Percentiles rank a stretch among this genome's conserved stretches.
Evolutionary conservation across 2,329 filamentous ascomycete genomes (phyloP).

Genomic region (Leptographium radiaticola): DNA sequence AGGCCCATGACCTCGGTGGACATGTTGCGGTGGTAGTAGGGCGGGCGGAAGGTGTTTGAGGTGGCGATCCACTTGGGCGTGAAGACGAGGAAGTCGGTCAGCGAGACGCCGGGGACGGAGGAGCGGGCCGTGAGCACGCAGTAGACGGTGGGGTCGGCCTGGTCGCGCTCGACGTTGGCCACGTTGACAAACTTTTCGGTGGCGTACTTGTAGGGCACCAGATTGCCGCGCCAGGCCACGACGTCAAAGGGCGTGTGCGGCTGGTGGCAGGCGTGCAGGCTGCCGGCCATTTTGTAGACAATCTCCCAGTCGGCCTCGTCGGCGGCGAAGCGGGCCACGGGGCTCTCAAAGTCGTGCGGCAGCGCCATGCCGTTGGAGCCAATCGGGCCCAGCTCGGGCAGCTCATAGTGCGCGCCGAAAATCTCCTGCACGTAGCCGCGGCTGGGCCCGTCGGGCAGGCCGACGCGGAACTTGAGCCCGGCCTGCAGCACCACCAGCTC

Average conservation of each 20-base stretch:
- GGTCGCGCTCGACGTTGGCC: constrained; percentile 44
- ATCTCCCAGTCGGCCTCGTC: constrained; percentile 31
- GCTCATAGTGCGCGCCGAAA: constrained; percentile 49
- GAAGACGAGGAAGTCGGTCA: constrained; percentile 56
- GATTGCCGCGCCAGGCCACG: constrained; percentile 58
- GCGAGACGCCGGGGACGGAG: constrained; percentile 35
- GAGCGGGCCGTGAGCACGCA: constrained; percentile 50
- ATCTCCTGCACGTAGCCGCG: constrained; percentile 53
- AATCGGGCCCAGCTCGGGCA: constrained; percentile 54
- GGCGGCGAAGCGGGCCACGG: constrained; percentile 45
- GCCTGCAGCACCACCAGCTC: constrained; percentile 54
- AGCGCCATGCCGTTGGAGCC: constrained; percentile 55
- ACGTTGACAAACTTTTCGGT: constrained; percentile 41
- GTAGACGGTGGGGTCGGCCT: constrained; percentile 54
- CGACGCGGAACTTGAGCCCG: constrained; percentile 51
- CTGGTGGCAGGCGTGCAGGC: constrained; percentile 47
- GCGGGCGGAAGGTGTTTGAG: constrained; percentile 48
- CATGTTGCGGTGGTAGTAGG: constrained; percentile 52
- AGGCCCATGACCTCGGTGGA: constrained; percentile 45
- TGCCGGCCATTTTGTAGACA: constrained; percentile 48
- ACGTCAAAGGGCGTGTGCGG: constrained; percentile 55
- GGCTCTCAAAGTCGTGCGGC: constrained; percentile 50
- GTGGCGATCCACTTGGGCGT: constrained; percentile 52
- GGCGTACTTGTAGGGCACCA: constrained; percentile 47
- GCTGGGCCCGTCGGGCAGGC: constrained; percentile 23